Evolutionary conservation across 352 stramenopile genomes (phyloP).

Genomic region (Pythium phragmitis): DNA sequence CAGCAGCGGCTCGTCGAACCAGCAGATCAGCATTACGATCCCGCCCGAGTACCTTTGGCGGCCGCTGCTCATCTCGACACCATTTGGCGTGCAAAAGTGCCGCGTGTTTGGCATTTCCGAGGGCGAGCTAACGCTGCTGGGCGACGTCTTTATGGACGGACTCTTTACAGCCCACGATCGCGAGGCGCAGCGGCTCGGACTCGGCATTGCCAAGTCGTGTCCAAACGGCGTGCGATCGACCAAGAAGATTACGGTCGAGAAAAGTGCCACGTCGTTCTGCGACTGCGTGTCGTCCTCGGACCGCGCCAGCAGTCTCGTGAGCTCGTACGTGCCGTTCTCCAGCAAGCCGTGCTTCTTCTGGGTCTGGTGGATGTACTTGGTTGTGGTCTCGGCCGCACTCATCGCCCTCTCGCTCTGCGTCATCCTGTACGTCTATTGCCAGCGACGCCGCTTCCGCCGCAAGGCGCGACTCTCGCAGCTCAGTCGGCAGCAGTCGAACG

Average conservation of each 20-base stretch:
- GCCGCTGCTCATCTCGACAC: constrained; percentile 56
- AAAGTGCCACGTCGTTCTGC: constrained; percentile 48
- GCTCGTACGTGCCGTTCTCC: constrained; percentile 55
- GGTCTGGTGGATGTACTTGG: constrained; percentile 88
- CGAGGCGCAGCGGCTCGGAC: constrained; percentile 45
- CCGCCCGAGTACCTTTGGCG: constrained; percentile 84
- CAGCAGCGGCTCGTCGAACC: constrained; percentile 27
- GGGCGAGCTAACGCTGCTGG: constrained; percentile 67
- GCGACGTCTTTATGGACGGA: constrained; percentile 86
- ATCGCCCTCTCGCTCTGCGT: constrained; percentile 52
- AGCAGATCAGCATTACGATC: constrained; percentile 77
- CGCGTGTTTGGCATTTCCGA: constrained; percentile 84
- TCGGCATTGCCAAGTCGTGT: constrained; percentile 69
- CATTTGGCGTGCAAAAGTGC: constrained; percentile 41
- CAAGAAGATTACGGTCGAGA: constrained; percentile 65
- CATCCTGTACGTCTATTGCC: constrained; percentile 53
- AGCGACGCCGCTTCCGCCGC: constrained; percentile 48
- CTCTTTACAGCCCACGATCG: constrained; percentile 82
- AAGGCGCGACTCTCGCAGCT: constrained; percentile 38
- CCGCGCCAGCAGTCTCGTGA: constrained; percentile 60
- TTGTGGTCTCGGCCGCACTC: constrained; percentile 54
- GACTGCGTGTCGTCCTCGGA: constrained; percentile 63
- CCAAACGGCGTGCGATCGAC: constrained; percentile 65
- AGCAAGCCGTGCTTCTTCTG: constrained; percentile 83
- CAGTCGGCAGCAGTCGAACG: constrained; percentile 41